These are phyloP conservation scores for Lactarius akahatsu DNA, from an alignment of 768 basidiomycete species.

Conservation along the genomic window DNA sequence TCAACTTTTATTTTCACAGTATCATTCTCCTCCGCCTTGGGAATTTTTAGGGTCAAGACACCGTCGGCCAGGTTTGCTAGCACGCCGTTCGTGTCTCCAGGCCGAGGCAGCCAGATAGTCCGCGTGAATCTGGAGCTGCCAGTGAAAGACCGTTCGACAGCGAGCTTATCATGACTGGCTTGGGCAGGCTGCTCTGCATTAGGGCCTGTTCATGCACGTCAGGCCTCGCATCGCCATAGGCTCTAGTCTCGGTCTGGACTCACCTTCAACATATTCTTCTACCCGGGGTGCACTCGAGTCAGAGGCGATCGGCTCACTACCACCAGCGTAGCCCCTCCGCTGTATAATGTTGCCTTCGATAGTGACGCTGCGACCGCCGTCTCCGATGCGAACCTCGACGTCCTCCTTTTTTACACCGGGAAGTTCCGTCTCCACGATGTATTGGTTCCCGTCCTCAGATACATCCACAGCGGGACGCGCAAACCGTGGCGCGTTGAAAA, in stretches of 20 bases:
- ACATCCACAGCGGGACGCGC: constrained; percentile 64
- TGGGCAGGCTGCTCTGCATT: constrained; percentile 20
- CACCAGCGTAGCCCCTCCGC: neutral
- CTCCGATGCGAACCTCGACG: constrained; percentile 65
- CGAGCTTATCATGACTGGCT: constrained; percentile 40
- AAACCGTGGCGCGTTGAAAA: constrained; percentile 39
- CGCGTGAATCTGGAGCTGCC: constrained; percentile 58
- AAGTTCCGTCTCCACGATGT: constrained; percentile 72
- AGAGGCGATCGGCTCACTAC: neutral
- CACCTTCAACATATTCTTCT: constrained; percentile 13
- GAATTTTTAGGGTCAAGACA: constrained; percentile 59
- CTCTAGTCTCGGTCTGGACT: neutral
- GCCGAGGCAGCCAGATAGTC: constrained; percentile 68
- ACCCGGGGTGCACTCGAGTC: neutral
- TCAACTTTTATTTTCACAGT: constrained; percentile 50
- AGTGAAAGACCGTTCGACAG: constrained; percentile 60
- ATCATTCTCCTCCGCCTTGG: constrained; percentile 59
- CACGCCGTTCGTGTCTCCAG: constrained; percentile 57
- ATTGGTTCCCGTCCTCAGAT: constrained; percentile 60
- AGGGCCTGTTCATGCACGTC: constrained; percentile 27
- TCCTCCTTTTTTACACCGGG: constrained; percentile 80
- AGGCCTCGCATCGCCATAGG: constrained; percentile 27
- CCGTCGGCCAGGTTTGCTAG: constrained; percentile 67
- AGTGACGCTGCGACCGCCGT: constrained; percentile 66
- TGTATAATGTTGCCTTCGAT: constrained; percentile 60